Conservation (phyloP, 495 filamentous ascomycete species). For the Amphirosellinia nigrospora region DNA sequence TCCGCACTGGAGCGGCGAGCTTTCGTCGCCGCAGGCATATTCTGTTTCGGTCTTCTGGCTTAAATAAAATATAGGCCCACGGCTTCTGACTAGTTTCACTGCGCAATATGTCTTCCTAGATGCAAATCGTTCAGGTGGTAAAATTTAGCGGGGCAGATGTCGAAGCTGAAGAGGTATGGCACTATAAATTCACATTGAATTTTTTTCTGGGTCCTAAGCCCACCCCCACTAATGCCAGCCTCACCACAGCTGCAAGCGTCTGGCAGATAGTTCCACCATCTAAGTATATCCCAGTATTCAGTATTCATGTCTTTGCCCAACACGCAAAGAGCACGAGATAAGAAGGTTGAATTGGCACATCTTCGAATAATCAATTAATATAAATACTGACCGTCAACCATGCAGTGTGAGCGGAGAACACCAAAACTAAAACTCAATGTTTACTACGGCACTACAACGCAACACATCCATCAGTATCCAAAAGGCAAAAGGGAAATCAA, state of each 20-base stretch:
- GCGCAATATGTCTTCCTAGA: background rate
- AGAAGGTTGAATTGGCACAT: background rate
- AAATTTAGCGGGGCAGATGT: constrained; percentile 24
- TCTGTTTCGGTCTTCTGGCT: constrained; percentile 14
- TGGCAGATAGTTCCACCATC: background rate
- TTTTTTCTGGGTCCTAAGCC: constrained; percentile 18
- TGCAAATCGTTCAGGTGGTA: background rate
- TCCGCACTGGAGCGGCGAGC: constrained; percentile 33
- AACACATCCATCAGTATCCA: constrained; percentile 9
- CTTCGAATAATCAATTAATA: constrained; percentile 12
- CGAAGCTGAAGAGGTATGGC: background rate
- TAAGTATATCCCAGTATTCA: background rate
- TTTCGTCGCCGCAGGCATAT: constrained; percentile 45
- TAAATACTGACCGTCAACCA: background rate
- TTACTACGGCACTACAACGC: constrained; percentile 15
- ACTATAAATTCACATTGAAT: constrained; percentile 18
- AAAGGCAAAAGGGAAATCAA: constrained; percentile 21
- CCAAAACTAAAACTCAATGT: background rate
- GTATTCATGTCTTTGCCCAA: background rate
- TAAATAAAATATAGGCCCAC: background rate
- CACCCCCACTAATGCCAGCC: background rate
- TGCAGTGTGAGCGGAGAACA: constrained; percentile 11
- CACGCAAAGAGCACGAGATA: background rate
- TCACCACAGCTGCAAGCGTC: background rate
- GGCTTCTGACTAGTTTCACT: background rate